Evolutionary conservation across 1,284 basidiomycete genomes (phyloP).

Genomic region (Cryptococcus sp.): DNA sequence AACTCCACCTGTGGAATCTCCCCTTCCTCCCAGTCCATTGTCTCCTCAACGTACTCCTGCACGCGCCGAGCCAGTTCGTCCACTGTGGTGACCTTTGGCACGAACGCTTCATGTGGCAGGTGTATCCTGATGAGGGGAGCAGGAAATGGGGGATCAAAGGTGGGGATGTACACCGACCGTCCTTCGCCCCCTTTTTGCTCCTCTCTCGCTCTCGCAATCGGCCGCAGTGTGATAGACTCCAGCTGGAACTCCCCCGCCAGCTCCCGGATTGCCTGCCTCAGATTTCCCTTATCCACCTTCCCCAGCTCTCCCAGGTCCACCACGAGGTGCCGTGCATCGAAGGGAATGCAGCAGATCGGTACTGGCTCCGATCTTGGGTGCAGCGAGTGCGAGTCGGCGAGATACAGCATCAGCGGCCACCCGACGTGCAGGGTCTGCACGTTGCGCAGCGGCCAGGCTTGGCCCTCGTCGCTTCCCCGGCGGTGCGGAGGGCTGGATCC

Average conservation of each 20-base stretch:
- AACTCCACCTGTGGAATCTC: no score
- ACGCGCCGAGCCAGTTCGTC: no score
- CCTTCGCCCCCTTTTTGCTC: no score
- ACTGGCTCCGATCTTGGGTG: neutral
- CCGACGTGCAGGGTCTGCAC: neutral
- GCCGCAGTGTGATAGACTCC: neutral
- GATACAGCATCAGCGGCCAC: neutral
- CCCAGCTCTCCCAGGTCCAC: neutral
- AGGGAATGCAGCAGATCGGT: neutral
- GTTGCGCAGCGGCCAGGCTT: neutral
- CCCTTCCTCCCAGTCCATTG: no score
- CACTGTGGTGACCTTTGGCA: no score
- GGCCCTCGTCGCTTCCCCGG: neutral
- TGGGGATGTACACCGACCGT: no score
- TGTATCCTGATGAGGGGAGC: no score
- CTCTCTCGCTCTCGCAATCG: no score
- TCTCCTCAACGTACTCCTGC: no score
- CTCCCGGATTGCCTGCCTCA: neutral
- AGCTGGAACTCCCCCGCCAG: neutral
- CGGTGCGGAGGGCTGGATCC: neutral
- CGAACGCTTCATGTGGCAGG: no score
- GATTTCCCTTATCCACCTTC: neutral
- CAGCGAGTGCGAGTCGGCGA: neutral
- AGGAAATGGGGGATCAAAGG: no score
- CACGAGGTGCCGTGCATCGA: neutral